Percentiles rank a stretch among this genome's conserved stretches.
Conservation (phyloP, 495 filamentous ascomycete species). For the Cercophora scortea region DNA sequence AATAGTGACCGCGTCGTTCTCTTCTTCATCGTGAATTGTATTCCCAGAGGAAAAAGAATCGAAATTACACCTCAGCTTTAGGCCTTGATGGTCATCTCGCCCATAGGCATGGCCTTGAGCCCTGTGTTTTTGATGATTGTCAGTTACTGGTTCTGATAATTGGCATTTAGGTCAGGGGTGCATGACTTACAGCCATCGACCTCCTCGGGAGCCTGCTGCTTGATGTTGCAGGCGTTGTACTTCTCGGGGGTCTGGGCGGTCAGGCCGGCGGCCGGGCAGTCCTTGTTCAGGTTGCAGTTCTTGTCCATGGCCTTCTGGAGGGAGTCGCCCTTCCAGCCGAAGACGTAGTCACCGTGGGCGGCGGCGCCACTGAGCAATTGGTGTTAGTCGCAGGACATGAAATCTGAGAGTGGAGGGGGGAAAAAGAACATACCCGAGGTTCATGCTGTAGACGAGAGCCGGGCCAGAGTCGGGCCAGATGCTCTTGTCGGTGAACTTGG, state of each 20-base stretch:
- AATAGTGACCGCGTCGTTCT: too few relatives aligned
- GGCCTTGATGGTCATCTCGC: constrained; percentile 45
- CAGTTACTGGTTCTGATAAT: too few relatives aligned
- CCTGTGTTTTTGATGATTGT: too few relatives aligned
- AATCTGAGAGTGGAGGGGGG: not conserved
- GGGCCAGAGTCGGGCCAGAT: constrained; percentile 52
- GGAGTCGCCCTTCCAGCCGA: constrained; percentile 62
- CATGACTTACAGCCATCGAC: constrained; percentile 34
- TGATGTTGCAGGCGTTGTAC: constrained; percentile 41
- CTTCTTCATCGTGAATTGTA: too few relatives aligned
- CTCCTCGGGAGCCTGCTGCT: constrained; percentile 41
- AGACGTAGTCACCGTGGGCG: constrained; percentile 69
- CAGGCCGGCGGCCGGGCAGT: constrained; percentile 40
- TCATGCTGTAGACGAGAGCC: constrained; percentile 43
- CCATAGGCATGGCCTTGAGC: constrained; percentile 45
- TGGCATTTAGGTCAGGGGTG: too few relatives aligned
- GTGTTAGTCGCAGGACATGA: not conserved
- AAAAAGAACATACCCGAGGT: constrained; percentile 35
- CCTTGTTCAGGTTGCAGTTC: constrained; percentile 48
- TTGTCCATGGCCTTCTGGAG: constrained; percentile 59
- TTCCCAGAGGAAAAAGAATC: too few relatives aligned
- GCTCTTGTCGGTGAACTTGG: constrained; percentile 43
- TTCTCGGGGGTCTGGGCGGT: constrained; percentile 31
- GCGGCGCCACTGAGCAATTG: constrained; percentile 36
- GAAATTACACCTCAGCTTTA: constrained; percentile 10